A percentile compares a stretch with the other conserved stretches of the same genome.
Evolutionary conservation across 768 basidiomycete genomes (phyloP).

Genomic region (Termitomyces sp.): DNA sequence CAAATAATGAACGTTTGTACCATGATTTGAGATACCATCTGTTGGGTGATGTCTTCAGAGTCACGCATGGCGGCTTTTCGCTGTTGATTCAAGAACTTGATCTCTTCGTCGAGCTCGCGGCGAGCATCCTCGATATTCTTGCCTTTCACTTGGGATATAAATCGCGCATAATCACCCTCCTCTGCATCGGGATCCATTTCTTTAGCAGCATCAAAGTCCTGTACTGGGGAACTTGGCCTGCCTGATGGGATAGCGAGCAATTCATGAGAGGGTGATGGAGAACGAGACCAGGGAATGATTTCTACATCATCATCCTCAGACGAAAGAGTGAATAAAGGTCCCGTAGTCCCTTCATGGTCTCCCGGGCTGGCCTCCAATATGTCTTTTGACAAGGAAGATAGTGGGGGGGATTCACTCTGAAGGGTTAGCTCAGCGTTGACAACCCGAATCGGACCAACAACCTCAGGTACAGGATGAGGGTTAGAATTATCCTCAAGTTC

Average conservation of each 20-base stretch:
- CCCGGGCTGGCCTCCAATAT: background rate
- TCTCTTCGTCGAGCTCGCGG: conserved; percentile 91
- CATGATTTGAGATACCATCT: conserved; percentile 89
- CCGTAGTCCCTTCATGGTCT: background rate
- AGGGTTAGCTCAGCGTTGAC: background rate
- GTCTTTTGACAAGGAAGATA: background rate
- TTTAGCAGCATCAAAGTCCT: conserved; percentile 77
- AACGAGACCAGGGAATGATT: conserved; percentile 31
- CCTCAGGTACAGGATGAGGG: background rate
- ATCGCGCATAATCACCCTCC: conserved; percentile 88
- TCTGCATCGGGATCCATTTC: conserved; percentile 81
- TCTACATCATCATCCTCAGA: conserved; percentile 15
- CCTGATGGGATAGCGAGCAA: conserved; percentile 16
- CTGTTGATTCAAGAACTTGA: conserved; percentile 75
- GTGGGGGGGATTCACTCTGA: background rate
- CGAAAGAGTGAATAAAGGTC: conserved; percentile 19
- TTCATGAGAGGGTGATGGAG: conserved; percentile 28
- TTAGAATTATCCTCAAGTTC: background rate
- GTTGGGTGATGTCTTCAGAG: conserved; percentile 91
- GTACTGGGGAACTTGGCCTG: conserved; percentile 23
- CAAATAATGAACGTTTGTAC: conserved; percentile 25
- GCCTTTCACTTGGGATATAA: conserved; percentile 89
- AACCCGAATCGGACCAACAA: background rate
- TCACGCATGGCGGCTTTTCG: conserved; percentile 88
- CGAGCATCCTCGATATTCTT: conserved; percentile 78